Conservation (phyloP, 1,284 basidiomycete species). For the Binderoboletus segoi region DNA sequence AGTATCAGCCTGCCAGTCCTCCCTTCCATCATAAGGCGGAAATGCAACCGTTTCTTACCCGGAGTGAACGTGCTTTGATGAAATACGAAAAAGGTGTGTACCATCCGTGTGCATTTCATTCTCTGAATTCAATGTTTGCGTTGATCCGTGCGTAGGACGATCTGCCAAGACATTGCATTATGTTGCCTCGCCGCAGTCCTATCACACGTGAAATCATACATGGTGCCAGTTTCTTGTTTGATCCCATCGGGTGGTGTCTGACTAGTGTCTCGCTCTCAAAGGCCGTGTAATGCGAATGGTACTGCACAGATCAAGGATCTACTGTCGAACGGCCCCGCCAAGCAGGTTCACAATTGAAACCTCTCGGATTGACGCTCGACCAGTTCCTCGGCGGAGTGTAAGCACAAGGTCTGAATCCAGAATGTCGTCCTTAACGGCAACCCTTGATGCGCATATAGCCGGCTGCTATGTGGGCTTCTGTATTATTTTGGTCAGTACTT, state of each 20-base stretch:
- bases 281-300: conserved; percentile 60
- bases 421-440: conserved; percentile 60
- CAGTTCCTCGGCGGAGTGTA: conserved; percentile 69
- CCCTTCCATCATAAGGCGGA: conserved; percentile 69
- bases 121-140: not conserved
- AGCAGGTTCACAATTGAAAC: too few species aligned
- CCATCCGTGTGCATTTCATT: not conserved
- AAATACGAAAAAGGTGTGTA: conserved; percentile 55
- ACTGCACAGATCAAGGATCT: conserved; percentile 65
- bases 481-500: conserved; percentile 47
- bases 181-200: conserved; percentile 44
- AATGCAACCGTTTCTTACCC: conserved; percentile 57
- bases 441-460: conserved; percentile 62
- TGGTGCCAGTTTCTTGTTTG: conserved; percentile 46
- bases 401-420: conserved; percentile 54
- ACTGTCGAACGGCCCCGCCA: conserved; percentile 65
- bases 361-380: conserved; percentile 65
- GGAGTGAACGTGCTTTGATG: conserved; percentile 44
- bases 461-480: conserved; percentile 56
- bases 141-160: conserved; percentile 43
- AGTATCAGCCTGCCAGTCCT: conserved; percentile 38
- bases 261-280: conserved; percentile 48
- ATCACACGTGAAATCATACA: conserved; percentile 51
- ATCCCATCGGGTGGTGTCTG: conserved; percentile 50
- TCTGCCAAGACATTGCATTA: conserved; percentile 52